phyloP scores from a whole-genome alignment of 805 yeast genomes.

The Metschnikowia proteae region DNA sequence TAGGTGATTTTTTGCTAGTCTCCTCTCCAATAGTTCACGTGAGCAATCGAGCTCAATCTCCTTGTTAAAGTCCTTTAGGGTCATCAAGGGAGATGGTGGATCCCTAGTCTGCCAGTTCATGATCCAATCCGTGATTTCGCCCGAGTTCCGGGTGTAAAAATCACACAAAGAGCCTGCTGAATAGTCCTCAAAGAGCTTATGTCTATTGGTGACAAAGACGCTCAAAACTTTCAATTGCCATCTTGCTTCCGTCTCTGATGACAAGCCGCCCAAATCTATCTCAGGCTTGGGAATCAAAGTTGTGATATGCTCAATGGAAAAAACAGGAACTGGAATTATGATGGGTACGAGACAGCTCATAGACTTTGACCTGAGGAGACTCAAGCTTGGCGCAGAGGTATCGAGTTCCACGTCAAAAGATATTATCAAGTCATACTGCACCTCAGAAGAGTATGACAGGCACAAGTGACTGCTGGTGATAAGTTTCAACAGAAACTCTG shows the following conservation, averaged over 20 bases:
- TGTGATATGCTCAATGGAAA: slow-evolving; percentile 31
- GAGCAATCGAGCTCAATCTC: slow-evolving; percentile 17
- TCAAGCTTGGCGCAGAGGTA: slow-evolving; percentile 33
- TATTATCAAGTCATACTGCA: slow-evolving; percentile 28
- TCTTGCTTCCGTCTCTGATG: slow-evolving; percentile 21
- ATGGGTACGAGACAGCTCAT: slow-evolving; percentile 26
- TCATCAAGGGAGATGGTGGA: slow-evolving; percentile 13
- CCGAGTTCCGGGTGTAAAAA: slow-evolving; percentile 28
- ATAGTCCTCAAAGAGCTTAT: slow-evolving; percentile 18
- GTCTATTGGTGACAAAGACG: slow-evolving; percentile 28
- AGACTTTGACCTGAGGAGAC: slow-evolving; percentile 25
- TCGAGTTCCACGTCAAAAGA: slow-evolving; percentile 37
- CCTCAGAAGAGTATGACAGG: slow-evolving; percentile 10
- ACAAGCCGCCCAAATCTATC: slow-evolving; percentile 14
- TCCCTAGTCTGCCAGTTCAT: slow-evolving; percentile 19
- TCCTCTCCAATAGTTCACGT: slow-evolving; percentile 23
- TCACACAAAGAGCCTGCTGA: slow-evolving; percentile 21
- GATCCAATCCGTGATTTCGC: slow-evolving; percentile 26
- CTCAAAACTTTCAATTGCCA: slow-evolving; percentile 34
- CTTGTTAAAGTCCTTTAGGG: slow-evolving; percentile 21
- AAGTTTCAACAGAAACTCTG: slow-evolving; percentile 13
- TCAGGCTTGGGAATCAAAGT: slow-evolving; percentile 22
- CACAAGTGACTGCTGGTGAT: slow-evolving; percentile 16
- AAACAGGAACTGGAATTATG: slow-evolving; percentile 33
- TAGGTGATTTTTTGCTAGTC: slow-evolving; percentile 11